phyloP scores from a whole-genome alignment of 495 filamentous ascomycete species.

The Podospora conica region DNA sequence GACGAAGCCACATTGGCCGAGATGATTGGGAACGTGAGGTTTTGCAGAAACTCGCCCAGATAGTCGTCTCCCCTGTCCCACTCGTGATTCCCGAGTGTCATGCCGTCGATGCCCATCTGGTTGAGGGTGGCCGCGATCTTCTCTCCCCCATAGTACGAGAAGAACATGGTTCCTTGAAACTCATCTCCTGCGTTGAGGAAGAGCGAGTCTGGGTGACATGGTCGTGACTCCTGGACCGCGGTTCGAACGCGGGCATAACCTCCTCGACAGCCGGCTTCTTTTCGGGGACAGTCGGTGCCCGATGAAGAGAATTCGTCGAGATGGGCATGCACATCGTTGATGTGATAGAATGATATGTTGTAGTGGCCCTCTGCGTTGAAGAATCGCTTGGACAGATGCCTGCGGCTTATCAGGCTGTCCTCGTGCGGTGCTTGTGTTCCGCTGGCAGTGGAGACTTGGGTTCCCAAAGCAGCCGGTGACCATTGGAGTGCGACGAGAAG shows the following conservation, averaged over 20 bases:
- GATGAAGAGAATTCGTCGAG: constrained; percentile 51
- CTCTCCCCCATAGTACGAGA: constrained; percentile 52
- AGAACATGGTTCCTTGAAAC: constrained; percentile 57
- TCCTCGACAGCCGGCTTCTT: constrained; percentile 49
- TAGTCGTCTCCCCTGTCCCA: constrained; percentile 49
- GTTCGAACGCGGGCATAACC: constrained; percentile 52
- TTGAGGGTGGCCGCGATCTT: constrained; percentile 58
- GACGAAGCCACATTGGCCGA: constrained; percentile 48
- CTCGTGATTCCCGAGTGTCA: constrained; percentile 58
- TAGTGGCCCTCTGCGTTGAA: constrained; percentile 46
- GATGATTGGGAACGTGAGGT: constrained; percentile 54
- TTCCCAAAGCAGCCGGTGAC: background rate
- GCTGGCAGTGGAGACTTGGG: background rate
- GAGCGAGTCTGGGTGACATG: constrained; percentile 47
- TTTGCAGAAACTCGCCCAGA: constrained; percentile 46
- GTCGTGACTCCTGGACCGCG: constrained; percentile 43
- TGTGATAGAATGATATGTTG: constrained; percentile 56
- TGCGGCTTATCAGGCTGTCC: constrained; percentile 37
- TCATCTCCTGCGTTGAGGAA: constrained; percentile 54
- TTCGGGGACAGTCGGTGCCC: constrained; percentile 48
- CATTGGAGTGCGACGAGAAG: background rate
- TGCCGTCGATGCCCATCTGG: constrained; percentile 50
- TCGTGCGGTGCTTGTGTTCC: constrained; percentile 5
- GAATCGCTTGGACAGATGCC: constrained; percentile 42
- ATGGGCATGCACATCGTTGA: constrained; percentile 58